A percentile compares a stretch with the other conserved stretches of the same genome.
These are phyloP conservation scores for Penicillium parvum DNA, from an alignment of 495 filamentous ascomycete species.

Conservation along the genomic window DNA sequence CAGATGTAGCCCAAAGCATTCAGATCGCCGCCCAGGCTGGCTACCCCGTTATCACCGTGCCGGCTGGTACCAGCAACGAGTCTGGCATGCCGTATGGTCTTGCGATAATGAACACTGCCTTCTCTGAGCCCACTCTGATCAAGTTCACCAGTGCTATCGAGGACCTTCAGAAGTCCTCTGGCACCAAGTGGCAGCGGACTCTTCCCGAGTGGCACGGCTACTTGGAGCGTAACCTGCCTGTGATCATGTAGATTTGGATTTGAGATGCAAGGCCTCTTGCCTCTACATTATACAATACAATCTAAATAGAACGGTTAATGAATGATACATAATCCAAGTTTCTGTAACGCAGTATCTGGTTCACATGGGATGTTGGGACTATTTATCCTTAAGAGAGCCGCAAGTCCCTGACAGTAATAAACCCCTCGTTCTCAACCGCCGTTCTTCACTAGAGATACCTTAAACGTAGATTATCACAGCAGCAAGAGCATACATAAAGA, in stretches of 20 bases:
- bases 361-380: no score
- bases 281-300: no score
- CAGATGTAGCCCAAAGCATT: constrained; percentile 60
- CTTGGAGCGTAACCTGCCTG: constrained; percentile 46
- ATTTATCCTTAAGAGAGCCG: no score
- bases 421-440: no score
- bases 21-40: constrained; percentile 55
- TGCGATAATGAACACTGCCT: constrained; percentile 62
- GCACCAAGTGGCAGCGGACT: constrained; percentile 37
- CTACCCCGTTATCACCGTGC: constrained; percentile 68
- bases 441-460: no score
- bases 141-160: constrained; percentile 67
- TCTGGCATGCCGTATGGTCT: constrained; percentile 70
- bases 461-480: no score
- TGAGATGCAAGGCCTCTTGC: no score
- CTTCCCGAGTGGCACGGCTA: constrained; percentile 53
- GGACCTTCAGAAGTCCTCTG: constrained; percentile 47
- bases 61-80: constrained; percentile 47
- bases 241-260: constrained; percentile 25
- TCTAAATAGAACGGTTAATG: background rate
- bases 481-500: no score
- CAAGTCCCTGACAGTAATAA: no score
- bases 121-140: constrained; percentile 55
- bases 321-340: background rate
- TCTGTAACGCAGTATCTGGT: no score